Evolutionary conservation across 352 stramenopile species (phyloP), one percentile per base, ranked within the genome.

Genomic region (Phytophthora megakarya): DNA sequence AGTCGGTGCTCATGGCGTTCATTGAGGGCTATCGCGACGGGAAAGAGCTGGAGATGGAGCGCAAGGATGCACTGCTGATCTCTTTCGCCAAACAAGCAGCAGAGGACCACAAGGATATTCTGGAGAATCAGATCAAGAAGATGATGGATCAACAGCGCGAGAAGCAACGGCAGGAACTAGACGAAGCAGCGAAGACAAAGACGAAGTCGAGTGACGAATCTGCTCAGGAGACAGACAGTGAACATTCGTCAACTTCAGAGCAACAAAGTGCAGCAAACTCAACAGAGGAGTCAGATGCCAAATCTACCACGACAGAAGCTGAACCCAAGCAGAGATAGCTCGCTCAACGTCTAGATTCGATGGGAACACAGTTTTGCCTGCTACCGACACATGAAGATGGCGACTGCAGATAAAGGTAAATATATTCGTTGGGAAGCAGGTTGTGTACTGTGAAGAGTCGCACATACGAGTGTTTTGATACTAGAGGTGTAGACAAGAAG

Each of bases 11-110:
- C 25, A 72, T 90, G 73, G 81, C 83, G 30, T 96, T 94, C 45
- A 92, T 96, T 59, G 74, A 88, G 1, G 87, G 87, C 11, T 96
- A 96, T 72, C 73, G 78, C 6, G 79, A 86, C 35, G 87, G 87
- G 43, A 96, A 96, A 50, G 59, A 80, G 45, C 70, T 91, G 45
- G 87, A 96, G 65, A 46, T 96, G 39, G 61, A 80, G 42, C 81
- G 87, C 12, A 67, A 94, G 35, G 82, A 93, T 38, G 78, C 87
- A 35, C 53, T 94, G 52, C 64, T 96, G 9, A 69, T 94, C 33
- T 81, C 79, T n/a, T 80, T 91, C 43, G 87, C 79, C 5, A 88
- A 90, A 38, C 80, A 93, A 61, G 81, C 82, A 11, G 81, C 83
- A 19, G 75, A 92, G 28, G 81, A 93, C 26, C 85, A 94, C 53